Percentiles rank a stretch among this genome's conserved stretches.
These are phyloP conservation scores for Trichoderma virens DNA, from an alignment of 495 filamentous ascomycete genomes.

Conservation along the genomic window DNA sequence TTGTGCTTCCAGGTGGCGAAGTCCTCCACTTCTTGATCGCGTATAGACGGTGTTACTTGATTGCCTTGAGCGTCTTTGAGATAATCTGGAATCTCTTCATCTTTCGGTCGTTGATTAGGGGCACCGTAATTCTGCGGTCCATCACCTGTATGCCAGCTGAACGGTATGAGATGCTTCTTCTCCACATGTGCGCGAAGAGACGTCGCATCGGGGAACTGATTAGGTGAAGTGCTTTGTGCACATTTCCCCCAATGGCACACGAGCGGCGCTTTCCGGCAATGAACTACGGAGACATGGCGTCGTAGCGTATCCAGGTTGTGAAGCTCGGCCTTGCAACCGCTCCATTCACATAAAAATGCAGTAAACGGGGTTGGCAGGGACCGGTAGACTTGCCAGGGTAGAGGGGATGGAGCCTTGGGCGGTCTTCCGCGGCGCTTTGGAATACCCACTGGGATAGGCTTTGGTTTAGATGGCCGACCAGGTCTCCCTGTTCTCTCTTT, in stretches of 20 bases:
- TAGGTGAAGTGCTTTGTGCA: not conserved
- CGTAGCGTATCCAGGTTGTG: conserved; percentile 67
- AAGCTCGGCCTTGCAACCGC: conserved; percentile 55
- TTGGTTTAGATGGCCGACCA: conserved; percentile 8
- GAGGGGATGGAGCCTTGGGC: conserved; percentile 17
- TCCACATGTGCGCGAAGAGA: conserved; percentile 56
- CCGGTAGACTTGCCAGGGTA: conserved; percentile 20
- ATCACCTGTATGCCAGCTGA: conserved; percentile 61
- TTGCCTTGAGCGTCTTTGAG: conserved; percentile 32
- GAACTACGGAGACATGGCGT: conserved; percentile 57
- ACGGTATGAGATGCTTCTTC: conserved; percentile 46
- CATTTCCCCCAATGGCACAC: conserved; percentile 33
- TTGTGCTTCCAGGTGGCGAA: conserved; percentile 29
- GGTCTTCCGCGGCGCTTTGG: conserved; percentile 16
- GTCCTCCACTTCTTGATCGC: conserved; percentile 28
- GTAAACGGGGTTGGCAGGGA: conserved; percentile 20
- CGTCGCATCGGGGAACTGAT: conserved; percentile 20
- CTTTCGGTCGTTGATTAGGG: not conserved
- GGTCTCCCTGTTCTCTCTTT: not conserved
- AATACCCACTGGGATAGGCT: conserved; percentile 15
- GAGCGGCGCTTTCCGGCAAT: conserved; percentile 21
- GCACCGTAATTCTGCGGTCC: conserved; percentile 36
- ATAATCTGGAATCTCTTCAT: conserved; percentile 27
- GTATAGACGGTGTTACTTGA: conserved; percentile 37
- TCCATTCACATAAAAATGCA: conserved; percentile 30